phyloP scores from a whole-genome alignment of 441 rosid genomes.

The Adansonia gregorii region DNA sequence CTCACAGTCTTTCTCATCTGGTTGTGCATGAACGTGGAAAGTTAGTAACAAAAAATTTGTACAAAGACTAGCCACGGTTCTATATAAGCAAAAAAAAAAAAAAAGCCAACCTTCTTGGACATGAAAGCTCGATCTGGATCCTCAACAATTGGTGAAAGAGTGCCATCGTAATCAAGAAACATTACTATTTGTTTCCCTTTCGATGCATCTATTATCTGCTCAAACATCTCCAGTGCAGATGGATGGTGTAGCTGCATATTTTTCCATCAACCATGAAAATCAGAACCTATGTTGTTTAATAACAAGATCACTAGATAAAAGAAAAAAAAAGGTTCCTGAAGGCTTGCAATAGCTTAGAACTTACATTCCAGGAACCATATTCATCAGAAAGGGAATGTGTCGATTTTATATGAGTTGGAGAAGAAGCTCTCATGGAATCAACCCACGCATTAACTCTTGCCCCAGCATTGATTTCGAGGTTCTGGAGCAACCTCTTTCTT shows the following conservation, averaged over 20 bases:
- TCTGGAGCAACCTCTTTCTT: slow-evolving; percentile 54
- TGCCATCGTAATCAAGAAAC: slow-evolving; percentile 94
- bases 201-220: slow-evolving; percentile 67
- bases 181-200: slow-evolving; percentile 84
- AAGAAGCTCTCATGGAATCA: slow-evolving; percentile 86
- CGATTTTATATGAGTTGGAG: slow-evolving; percentile 80
- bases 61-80: not conserved
- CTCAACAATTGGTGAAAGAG: slow-evolving; percentile 89
- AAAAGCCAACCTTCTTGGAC: slow-evolving; percentile 66
- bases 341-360: slow-evolving; percentile 18
- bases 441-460: slow-evolving; percentile 77
- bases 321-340: not conserved
- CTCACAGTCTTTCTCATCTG: slow-evolving; percentile 89
- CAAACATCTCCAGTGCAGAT: slow-evolving; percentile 80
- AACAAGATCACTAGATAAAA: not conserved
- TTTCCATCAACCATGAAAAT: not conserved
- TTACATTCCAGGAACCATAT: slow-evolving; percentile 66
- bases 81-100: not conserved
- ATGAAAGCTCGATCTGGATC: slow-evolving; percentile 93
- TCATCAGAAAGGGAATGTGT: slow-evolving; percentile 48
- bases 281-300: not conserved
- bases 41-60: not conserved
- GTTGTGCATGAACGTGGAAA: not conserved
- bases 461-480: slow-evolving; percentile 68
- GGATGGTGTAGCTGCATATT: slow-evolving; percentile 67